phyloP scores from a whole-genome alignment of 2,329 filamentous ascomycete genomes.

The Penicillium polonicum region DNA sequence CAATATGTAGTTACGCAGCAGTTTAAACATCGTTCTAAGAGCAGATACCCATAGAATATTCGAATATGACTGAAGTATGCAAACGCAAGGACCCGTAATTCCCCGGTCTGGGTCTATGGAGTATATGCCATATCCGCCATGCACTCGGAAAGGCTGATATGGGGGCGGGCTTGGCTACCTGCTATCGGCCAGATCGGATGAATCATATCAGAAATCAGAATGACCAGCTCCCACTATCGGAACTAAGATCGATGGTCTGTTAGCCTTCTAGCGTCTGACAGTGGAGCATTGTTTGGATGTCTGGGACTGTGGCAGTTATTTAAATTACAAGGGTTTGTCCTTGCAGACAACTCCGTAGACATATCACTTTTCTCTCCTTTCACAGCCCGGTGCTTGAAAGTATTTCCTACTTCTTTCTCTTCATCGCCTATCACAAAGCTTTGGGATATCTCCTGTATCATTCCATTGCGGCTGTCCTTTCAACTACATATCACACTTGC shows the following conservation, averaged over 20 bases:
- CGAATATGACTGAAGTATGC: background rate
- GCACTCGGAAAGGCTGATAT: slow-evolving; percentile 13
- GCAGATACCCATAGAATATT: background rate
- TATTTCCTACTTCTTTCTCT: background rate
- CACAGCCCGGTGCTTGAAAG: background rate
- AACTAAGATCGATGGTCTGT: slow-evolving; percentile 18
- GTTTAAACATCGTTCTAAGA: background rate
- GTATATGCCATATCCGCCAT: slow-evolving; percentile 4
- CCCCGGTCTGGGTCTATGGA: slow-evolving; percentile 17
- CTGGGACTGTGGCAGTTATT: slow-evolving; percentile 17
- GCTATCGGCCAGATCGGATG: slow-evolving; percentile 20
- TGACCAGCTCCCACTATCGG: slow-evolving; percentile 29
- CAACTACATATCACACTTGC: background rate
- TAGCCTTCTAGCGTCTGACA: slow-evolving; percentile 19
- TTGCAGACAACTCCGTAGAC: slow-evolving; percentile 25
- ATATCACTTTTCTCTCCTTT: slow-evolving; percentile 18
- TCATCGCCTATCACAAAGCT: background rate
- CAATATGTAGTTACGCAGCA: background rate
- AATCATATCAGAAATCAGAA: slow-evolving; percentile 25
- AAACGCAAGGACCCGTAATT: slow-evolving; percentile 19
- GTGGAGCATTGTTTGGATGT: slow-evolving; percentile 22
- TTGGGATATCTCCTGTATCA: background rate
- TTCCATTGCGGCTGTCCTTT: background rate
- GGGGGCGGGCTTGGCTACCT: slow-evolving; percentile 19
- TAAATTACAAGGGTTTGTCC: slow-evolving; percentile 24